phyloP scores from a whole-genome alignment of 306 rosid genomes.

The Potentilla sterilis region DNA sequence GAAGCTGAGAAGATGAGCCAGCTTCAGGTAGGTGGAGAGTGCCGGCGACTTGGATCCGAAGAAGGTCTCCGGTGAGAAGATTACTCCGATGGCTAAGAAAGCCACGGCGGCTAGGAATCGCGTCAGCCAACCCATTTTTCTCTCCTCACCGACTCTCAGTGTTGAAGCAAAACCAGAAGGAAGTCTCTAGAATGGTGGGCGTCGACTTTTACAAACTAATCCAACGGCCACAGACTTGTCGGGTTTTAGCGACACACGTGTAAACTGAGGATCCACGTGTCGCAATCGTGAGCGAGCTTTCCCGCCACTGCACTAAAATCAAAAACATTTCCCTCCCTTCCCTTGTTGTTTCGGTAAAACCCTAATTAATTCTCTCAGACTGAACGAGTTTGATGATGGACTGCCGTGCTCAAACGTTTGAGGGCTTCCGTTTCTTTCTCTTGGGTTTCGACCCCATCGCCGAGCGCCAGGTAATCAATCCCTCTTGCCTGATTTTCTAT shows the following conservation, averaged over 20 bases:
- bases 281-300: neutral
- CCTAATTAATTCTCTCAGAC: neutral
- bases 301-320: constrained; percentile 37
- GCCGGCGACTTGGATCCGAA: constrained; percentile 64
- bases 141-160: too few relatives aligned
- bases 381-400: neutral
- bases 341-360: neutral
- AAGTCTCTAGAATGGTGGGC: too few relatives aligned
- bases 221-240: neutral
- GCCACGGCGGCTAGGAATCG: constrained; percentile 70
- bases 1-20: constrained; percentile 88
- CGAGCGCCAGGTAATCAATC: constrained; percentile 49
- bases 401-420: constrained; percentile 39
- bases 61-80: constrained; percentile 84
- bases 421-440: constrained; percentile 63
- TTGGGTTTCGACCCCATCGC: constrained; percentile 49
- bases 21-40: constrained; percentile 64
- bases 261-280: constrained; percentile 19
- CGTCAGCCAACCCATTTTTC: constrained; percentile 87
- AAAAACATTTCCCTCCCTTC: neutral
- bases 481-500: neutral
- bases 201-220: neutral
- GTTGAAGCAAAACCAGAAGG: too few relatives aligned
- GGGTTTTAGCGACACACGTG: too few relatives aligned
- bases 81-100: constrained; percentile 83